Conservation (phyloP, 371 early-diverging fungal species). For the Dinochytrium kinnereticum region DNA sequence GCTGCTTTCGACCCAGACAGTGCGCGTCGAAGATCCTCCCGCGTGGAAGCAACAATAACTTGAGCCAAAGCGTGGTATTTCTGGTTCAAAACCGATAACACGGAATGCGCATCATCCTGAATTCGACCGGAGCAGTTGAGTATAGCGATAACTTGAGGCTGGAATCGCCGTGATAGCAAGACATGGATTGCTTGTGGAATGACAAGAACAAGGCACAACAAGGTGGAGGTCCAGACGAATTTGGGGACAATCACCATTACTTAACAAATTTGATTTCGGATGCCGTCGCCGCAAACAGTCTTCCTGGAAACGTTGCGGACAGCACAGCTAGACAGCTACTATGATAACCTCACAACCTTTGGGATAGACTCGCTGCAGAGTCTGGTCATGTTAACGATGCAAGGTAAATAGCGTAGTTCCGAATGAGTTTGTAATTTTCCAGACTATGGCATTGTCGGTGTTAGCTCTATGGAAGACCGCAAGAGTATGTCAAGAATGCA, state of each 20-base stretch:
- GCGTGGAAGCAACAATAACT: neutral
- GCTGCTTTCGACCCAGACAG: neutral
- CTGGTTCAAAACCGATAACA: neutral
- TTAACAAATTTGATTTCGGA: neutral
- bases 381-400: constrained; percentile 74
- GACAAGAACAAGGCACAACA: no score
- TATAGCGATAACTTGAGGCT: neutral
- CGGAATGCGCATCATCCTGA: neutral
- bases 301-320: constrained; percentile 52
- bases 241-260: no score
- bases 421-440: neutral
- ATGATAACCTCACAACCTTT: constrained; percentile 47
- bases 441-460: constrained; percentile 79
- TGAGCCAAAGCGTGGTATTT: neutral
- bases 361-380: constrained; percentile 55
- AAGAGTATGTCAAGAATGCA: constrained; percentile 55
- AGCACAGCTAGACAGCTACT: constrained; percentile 45
- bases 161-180: no score
- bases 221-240: no score
- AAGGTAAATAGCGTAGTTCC: constrained; percentile 36
- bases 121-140: neutral
- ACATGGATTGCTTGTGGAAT: no score
- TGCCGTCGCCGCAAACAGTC: constrained; percentile 9
- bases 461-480: constrained; percentile 76
- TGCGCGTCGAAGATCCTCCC: no score